Evolutionary conservation across 139 green algal genomes (phyloP), one percentile per base, ranked within the genome.

Genomic region (Edaphochlamys debaryana): DNA sequence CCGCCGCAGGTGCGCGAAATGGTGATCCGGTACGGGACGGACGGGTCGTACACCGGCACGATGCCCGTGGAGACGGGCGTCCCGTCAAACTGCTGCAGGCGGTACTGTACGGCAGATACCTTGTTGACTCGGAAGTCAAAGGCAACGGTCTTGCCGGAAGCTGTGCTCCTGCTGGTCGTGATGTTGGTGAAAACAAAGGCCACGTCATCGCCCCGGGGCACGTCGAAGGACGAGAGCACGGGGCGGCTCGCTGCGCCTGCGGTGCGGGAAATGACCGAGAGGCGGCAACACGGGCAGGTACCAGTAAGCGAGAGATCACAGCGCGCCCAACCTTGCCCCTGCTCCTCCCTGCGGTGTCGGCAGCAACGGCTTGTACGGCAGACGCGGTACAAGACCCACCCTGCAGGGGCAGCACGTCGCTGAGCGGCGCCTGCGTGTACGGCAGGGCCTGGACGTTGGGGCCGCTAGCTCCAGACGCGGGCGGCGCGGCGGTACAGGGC

Each of bases 41-140:
- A 67, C 15, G 85, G 32, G 58, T 91, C 88, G 50, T 64, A 86
- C 0, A 89, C 81, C 0, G 85, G 80, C 19, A 73, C 67, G 17
- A 69, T 69, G 20, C 88, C 88, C n/a, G 63, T 79, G 32, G 69
- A 87, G 0, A 89, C 64, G 30, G 64, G 66, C 13, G 74, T 25
- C 2, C 66, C 68, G 25, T 76, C 63, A 15, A 86, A 69, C 56
- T 84, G 45, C 11, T 88, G 82, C 41, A 90, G 42, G 50, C 77
- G 38, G 68, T 82, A 90, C 67, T 70, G 70, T 0, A 90, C 76
- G 25, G 85, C 68, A 4, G 67, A 30, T 7, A 82, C 69, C 80
- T 77, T 85, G 23, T 4, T 85, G 22, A 86, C 63, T 6, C 63
- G 50, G 29, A 90, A 87, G 0, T 30, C 48, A 48, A 90, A 90